Base-by-base conservation (phyloP, 1,284 basidiomycete genomes). In the Flammula alnicola region DNA sequence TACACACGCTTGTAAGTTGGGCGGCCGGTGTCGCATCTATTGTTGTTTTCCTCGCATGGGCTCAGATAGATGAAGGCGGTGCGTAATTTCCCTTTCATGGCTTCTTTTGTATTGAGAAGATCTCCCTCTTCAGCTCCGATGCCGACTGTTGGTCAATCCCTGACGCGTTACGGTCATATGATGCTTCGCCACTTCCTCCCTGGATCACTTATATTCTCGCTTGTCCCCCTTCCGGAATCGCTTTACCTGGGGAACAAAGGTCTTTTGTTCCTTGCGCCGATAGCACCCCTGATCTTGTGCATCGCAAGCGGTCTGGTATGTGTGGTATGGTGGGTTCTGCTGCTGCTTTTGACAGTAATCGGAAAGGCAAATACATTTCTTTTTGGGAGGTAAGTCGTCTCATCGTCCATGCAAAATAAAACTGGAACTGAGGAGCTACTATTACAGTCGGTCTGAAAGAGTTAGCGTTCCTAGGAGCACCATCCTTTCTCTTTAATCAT, bases 1-100 rank as follows among this genome's bases (percentile, higher is more conserved):
- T 86, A 42, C 84, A 81, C 25, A 84, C 83, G 1, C 61, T 86
- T 0, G 66, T 86, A 1, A 78, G 79, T 20, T 95, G 92, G 90
- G 72, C 81, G 1, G 67, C 86, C 1, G 91, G 84, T 1, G 74
- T 91, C 47, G 77, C 82, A 0, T 74, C 79, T 1, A 55, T 86
- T 6, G 53, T 86, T 0, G 53, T 88, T 20, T 84, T 79, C 54
- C 64, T 75, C 22, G 75, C 76, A 1, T 84, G 81, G 79, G 70
- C 4, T 33, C 59, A 20, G 68, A 64, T 47, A 74, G 79, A 66
- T 57, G 51, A 56, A 17, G 32, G 31, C 38, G 38, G 58, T 56
- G 26, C 41, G 45, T 45, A 20, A n/a, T n/a, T n/a, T 10, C 31
- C 36, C 27, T 30, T 23, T 53, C 44, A 7, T n/a, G n/a, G n/a